Evolutionary conservation across 2,329 filamentous ascomycete species (phyloP).

Genomic region (Ophiostoma populinum): DNA sequence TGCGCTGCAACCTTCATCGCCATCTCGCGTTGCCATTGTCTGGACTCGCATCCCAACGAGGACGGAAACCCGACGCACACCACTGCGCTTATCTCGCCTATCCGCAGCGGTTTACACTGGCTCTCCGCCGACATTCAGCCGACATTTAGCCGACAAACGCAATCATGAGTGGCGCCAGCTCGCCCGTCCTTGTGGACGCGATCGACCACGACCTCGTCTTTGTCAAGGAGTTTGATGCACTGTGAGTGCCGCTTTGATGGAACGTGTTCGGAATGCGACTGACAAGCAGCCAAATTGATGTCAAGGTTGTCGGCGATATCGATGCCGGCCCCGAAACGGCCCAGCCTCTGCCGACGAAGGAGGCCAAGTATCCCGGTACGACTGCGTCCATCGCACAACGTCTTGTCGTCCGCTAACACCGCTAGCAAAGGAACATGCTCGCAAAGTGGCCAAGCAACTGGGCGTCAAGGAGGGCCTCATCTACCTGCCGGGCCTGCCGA

Average conservation of each 20-base stretch:
- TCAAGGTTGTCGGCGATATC: constrained; percentile 13
- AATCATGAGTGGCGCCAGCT: not conserved
- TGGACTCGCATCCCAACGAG: too few species aligned
- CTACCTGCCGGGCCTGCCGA: constrained; percentile 35
- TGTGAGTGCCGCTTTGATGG: constrained; percentile 20
- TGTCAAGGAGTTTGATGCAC: constrained; percentile 36
- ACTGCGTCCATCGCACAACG: not conserved
- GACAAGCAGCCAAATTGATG: constrained; percentile 21
- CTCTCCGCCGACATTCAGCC: too few species aligned
- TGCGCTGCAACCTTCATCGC: too few species aligned
- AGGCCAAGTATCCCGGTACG: constrained; percentile 21
- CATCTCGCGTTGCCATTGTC: too few species aligned
- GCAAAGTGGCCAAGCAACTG: constrained; percentile 35
- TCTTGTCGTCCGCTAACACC: not conserved
- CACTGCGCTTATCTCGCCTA: too few species aligned
- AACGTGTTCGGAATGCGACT: too few species aligned
- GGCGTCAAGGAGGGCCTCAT: constrained; percentile 32
- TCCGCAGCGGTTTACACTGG: too few species aligned
- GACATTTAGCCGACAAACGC: too few species aligned
- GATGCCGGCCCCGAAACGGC: not conserved
- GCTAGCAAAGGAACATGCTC: constrained; percentile 38
- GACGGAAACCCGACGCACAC: too few species aligned
- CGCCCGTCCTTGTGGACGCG: not conserved
- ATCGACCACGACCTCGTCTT: constrained; percentile 25
- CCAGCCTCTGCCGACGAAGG: not conserved